Evolutionary conservation across 306 rosid genomes (phyloP).

Genomic region (Ormosia emarginata): DNA sequence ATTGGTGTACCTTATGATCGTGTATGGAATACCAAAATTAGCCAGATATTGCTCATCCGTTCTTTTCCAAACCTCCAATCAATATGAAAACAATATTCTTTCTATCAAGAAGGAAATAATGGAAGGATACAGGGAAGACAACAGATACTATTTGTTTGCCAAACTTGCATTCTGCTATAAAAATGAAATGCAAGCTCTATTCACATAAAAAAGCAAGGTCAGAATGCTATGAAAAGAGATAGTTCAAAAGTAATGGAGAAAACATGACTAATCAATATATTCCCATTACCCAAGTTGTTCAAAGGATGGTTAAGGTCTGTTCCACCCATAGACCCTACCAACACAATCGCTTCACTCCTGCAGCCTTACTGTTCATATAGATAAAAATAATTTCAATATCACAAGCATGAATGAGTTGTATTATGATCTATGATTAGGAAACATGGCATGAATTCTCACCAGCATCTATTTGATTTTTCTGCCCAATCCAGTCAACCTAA

Average conservation of each 20-base stretch:
- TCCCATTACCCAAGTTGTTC: conserved; percentile 79
- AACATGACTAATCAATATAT: conserved; percentile 67
- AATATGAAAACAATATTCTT: neutral
- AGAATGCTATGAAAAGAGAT: conserved; percentile 1
- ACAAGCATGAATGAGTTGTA: neutral
- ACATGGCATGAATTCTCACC: conserved; percentile 40
- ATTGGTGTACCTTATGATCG: conserved; percentile 71
- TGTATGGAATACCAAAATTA: conserved; percentile 75
- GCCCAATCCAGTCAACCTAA: conserved; percentile 98
- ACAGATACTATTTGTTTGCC: neutral
- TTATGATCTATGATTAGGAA: neutral
- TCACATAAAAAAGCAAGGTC: neutral
- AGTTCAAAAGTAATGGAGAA: neutral
- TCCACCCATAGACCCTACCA: conserved; percentile 98
- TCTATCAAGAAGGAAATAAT: neutral
- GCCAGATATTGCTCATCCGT: conserved; percentile 89
- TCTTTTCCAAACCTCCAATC: conserved; percentile 80
- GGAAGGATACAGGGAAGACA: neutral
- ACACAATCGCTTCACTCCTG: conserved; percentile 90
- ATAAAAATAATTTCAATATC: conserved; percentile 8
- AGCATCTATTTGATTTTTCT: conserved; percentile 90
- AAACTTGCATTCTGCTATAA: neutral
- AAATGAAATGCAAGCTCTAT: neutral
- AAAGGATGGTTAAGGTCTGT: conserved; percentile 65
- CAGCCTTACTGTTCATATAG: conserved; percentile 65